Conservation (phyloP, 192 early-diverging fungal species). For the Coemansia sp. region DNA sequence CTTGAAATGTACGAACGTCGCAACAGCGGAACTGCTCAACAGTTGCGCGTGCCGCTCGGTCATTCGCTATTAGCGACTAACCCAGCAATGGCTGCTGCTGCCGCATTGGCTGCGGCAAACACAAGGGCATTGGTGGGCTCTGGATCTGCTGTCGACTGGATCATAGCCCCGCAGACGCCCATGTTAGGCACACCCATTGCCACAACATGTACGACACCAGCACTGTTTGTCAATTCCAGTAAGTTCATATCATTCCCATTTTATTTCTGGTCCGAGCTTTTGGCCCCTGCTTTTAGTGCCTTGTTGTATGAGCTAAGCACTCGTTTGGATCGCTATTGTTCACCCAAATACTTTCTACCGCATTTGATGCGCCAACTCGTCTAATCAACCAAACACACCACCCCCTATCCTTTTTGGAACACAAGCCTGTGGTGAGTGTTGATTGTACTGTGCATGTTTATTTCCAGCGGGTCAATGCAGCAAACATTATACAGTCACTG, state of each 20-base stretch:
- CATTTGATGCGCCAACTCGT: neutral
- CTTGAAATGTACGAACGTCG: conserved; percentile 18
- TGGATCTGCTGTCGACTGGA: neutral
- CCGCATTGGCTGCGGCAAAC: neutral
- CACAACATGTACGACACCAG: conserved; percentile 40
- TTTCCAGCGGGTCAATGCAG: neutral
- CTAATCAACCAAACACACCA: neutral
- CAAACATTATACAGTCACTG: neutral
- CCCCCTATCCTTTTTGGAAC: neutral
- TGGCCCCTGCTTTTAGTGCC: neutral
- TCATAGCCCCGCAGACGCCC: neutral
- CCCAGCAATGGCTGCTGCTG: neutral
- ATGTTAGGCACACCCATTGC: conserved; percentile 13
- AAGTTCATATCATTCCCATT: neutral
- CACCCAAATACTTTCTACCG: neutral
- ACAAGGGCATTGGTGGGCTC: neutral
- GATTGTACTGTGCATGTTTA: neutral
- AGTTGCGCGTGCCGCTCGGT: neutral
- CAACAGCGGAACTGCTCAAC: neutral
- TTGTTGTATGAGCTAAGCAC: no score
- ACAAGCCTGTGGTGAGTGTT: neutral
- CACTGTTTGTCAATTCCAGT: conserved; percentile 38
- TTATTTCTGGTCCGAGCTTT: neutral
- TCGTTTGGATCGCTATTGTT: neutral
- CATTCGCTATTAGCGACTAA: neutral